Percentiles rank a stretch among this genome's conserved stretches.
These are phyloP conservation scores for Typha latifolia DNA, from an alignment of 176 grass and related monocot genomes.

Conservation along the genomic window DNA sequence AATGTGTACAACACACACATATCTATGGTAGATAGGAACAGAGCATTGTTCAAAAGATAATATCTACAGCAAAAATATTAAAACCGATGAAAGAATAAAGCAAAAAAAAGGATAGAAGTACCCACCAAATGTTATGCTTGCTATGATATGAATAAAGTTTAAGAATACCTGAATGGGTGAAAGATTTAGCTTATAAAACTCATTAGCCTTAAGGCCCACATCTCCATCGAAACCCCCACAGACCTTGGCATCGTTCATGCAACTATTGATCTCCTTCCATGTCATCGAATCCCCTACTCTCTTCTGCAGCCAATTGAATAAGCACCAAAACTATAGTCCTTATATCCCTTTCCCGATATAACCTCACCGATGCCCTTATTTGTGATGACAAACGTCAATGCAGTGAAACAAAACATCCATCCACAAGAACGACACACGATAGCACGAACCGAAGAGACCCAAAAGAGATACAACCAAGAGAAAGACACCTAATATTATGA, in stretches of 20 bases:
- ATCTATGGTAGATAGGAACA: no score
- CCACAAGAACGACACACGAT: constrained; percentile 68
- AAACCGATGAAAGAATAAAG: no score
- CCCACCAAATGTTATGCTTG: no score
- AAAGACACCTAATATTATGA: constrained; percentile 49
- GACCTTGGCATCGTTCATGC: constrained; percentile 63
- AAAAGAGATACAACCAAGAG: constrained; percentile 56
- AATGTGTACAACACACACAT: no score
- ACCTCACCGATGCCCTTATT: constrained; percentile 55
- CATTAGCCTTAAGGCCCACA: constrained; percentile 23
- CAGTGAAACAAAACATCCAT: constrained; percentile 63
- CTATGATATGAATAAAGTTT: neutral
- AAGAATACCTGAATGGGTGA: constrained; percentile 58
- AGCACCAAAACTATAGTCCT: constrained; percentile 78
- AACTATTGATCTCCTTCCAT: constrained; percentile 79
- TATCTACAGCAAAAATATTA: no score
- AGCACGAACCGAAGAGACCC: constrained; percentile 57
- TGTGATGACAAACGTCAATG: constrained; percentile 81
- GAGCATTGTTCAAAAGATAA: no score
- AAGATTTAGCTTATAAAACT: constrained; percentile 62
- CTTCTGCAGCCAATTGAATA: constrained; percentile 81
- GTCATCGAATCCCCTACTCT: constrained; percentile 47
- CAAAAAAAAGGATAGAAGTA: no score
- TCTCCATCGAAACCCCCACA: constrained; percentile 38
- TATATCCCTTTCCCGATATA: constrained; percentile 52